These are phyloP conservation scores for Penicillium brasilianum DNA, from an alignment of 2,329 filamentous ascomycete species.

Conservation along the genomic window DNA sequence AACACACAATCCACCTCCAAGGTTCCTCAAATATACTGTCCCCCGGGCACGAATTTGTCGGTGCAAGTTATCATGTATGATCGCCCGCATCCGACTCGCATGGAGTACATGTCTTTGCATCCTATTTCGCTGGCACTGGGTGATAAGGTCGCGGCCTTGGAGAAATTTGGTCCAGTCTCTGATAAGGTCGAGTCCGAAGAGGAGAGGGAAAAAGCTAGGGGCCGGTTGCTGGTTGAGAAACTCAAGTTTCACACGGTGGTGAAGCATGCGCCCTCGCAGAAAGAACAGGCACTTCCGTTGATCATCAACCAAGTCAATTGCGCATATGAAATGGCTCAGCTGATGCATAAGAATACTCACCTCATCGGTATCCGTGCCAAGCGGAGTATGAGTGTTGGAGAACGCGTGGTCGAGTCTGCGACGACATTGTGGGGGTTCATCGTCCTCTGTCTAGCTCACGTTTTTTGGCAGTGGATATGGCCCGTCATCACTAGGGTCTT, in stretches of 20 bases:
- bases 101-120: slow-evolving; percentile 94
- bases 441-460: slow-evolving; percentile 69
- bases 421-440: slow-evolving; percentile 81
- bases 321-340: slow-evolving; percentile 82
- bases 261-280: slow-evolving; percentile 74
- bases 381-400: slow-evolving; percentile 87
- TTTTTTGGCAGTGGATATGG: slow-evolving; percentile 76
- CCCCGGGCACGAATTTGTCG: slow-evolving; percentile 66
- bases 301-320: slow-evolving; percentile 97
- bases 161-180: slow-evolving; percentile 42
- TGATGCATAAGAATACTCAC: slow-evolving; percentile 89
- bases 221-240: slow-evolving; percentile 77
- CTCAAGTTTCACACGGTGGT: slow-evolving; percentile 85
- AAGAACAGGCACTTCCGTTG: slow-evolving; percentile 78
- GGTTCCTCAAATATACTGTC: slow-evolving; percentile 75
- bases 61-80: slow-evolving; percentile 91
- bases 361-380: slow-evolving; percentile 79
- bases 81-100: slow-evolving; percentile 78
- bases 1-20: slow-evolving; percentile 56
- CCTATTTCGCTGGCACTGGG: slow-evolving; percentile 87
- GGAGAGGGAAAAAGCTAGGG: slow-evolving; percentile 68
- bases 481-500: slow-evolving; percentile 75
- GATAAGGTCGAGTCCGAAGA: slow-evolving; percentile 73
- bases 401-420: slow-evolving; percentile 91
- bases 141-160: slow-evolving; percentile 63